Evolutionary conservation across 495 filamentous ascomycete species (phyloP), one percentile per base, ranked within the genome.

Genomic region (Hyaloscypha bicolor): DNA sequence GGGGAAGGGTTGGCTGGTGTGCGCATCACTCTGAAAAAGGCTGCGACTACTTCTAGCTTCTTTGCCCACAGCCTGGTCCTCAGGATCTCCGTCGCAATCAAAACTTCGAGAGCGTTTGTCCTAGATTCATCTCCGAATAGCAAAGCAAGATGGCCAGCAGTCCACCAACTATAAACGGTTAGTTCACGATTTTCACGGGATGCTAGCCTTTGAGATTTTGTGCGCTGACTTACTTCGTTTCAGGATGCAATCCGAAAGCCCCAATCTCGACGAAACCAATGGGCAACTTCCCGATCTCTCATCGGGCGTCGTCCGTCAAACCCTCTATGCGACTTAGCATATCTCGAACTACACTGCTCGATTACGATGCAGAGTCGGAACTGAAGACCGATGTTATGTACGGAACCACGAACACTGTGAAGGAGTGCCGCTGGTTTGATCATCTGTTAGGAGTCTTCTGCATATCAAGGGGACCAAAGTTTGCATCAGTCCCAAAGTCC

Each of bases 331-430:
- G 25, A 55, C 55, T 25, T 37, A 64, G 51, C 62, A 64, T 12
- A 55, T 64, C 62, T 64, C 62, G 62, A 55, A 55, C 55, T 25
- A 55, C 48, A 35, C 51, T 64, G 51, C 48, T 63, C 22, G 62
- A 22, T 52, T 33, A 56, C 22, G 14, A 64, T 55, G 25, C 22
- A 37, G 48, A 55, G n/a, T 62, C 48, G 35, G 60, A 62, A 29
- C 8, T 9, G 8, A 51, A 62, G 33, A 9, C 21, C 9, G 35
- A 51, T 62, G 22, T 22, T 51, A 11, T 22, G 60, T 62, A 45
- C 35, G 33, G 35, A 9, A 51, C 60, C 16, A 62, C 33, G 12
- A 51, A 22, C 37, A 51, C 8, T 8, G 35, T 5, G 12, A 62
- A 62, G 60, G 60, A 62, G 21, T 62, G 11, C 30, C 3, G 29